A percentile compares a stretch with the other conserved stretches of the same genome.
These are phyloP conservation scores for Ganoderma sinense DNA, from an alignment of 1,284 basidiomycete genomes.

Conservation along the genomic window DNA sequence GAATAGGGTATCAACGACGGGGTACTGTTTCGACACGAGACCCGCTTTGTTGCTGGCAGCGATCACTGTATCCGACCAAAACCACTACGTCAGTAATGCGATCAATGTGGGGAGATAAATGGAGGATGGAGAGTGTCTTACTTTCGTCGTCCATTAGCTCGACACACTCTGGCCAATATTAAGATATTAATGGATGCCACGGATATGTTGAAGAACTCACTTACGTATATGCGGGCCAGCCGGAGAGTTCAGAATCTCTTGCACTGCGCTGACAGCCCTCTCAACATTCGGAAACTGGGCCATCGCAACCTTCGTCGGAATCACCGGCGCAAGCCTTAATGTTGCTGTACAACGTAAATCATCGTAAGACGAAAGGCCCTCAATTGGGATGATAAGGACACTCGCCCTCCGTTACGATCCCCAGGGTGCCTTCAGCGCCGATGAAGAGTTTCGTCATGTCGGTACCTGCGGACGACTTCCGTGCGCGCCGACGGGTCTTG, in stretches of 20 bases:
- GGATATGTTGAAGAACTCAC: background rate
- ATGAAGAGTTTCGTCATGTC: slow-evolving; percentile 94
- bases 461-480: slow-evolving; percentile 92
- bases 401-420: slow-evolving; percentile 89
- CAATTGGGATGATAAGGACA: background rate
- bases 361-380: background rate
- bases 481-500: slow-evolving; percentile 86
- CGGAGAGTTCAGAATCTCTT: slow-evolving; percentile 75
- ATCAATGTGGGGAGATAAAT: background rate
- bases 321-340: slow-evolving; percentile 78
- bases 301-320: slow-evolving; percentile 78
- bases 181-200: background rate
- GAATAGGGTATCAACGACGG: slow-evolving; percentile 79
- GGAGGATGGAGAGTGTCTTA: slow-evolving; percentile 36
- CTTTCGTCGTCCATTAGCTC: slow-evolving; percentile 70
- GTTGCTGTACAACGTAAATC: slow-evolving; percentile 57
- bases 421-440: slow-evolving; percentile 93
- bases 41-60: slow-evolving; percentile 73
- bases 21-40: slow-evolving; percentile 63
- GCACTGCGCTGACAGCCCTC: slow-evolving; percentile 76
- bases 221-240: slow-evolving; percentile 47
- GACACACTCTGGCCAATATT: slow-evolving; percentile 58
- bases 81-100: background rate
- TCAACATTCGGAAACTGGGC: slow-evolving; percentile 74
- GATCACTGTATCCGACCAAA: slow-evolving; percentile 53